Conservation (phyloP, 345 rosid genomes). For the Rhodomyrtus tomentosa region DNA sequence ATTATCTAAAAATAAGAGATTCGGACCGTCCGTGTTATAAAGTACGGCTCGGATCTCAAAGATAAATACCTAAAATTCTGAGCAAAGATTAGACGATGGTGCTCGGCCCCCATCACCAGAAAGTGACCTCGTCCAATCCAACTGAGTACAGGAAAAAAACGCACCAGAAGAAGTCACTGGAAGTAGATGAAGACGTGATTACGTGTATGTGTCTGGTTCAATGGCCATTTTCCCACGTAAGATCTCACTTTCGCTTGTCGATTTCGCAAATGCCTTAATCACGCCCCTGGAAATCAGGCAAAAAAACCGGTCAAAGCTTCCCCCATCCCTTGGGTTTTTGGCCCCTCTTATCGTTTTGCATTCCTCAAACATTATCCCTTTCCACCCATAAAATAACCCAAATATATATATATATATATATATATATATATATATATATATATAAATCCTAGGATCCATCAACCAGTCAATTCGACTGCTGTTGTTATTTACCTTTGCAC, state of each 20-base stretch:
- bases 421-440: no score
- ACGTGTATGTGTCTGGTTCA: background rate
- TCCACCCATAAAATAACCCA: background rate
- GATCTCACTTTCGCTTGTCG: background rate
- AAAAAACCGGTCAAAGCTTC: background rate
- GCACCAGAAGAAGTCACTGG: background rate
- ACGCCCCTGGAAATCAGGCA: background rate
- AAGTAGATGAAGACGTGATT: background rate
- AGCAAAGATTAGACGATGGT: no score
- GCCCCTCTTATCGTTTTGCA: background rate
- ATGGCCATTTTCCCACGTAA: background rate
- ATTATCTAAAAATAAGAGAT: no score
- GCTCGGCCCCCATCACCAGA: background rate
- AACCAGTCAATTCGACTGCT: background rate
- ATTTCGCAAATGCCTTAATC: background rate
- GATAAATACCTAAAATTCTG: no score
- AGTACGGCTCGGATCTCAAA: no score
- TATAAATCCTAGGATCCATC: background rate
- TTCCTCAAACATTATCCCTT: background rate
- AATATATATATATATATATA: no score
- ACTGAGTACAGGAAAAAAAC: background rate
- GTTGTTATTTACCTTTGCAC: background rate
- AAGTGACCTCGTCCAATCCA: background rate
- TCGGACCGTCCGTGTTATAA: no score
- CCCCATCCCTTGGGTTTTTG: background rate